Evolutionary conservation across 1,284 basidiomycete species (phyloP).

Genomic region (Papiliotrema terrestris): DNA sequence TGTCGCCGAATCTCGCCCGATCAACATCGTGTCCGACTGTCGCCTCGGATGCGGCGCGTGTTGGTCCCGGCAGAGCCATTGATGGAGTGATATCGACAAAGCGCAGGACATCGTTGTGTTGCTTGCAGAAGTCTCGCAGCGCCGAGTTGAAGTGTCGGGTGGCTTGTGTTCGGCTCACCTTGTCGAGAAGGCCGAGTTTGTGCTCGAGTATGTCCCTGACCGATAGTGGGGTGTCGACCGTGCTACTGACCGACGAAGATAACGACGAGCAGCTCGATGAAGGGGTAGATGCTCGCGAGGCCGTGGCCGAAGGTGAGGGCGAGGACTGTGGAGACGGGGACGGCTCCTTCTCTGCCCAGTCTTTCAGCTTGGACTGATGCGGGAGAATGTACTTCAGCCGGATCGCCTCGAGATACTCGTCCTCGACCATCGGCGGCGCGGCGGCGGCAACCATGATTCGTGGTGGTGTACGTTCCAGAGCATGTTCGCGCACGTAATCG

Average conservation of each 20-base stretch:
- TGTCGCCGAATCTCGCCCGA: constrained; percentile 36
- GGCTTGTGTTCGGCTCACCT: constrained; percentile 37
- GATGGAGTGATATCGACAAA: constrained; percentile 36
- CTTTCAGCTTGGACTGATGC: constrained; percentile 28
- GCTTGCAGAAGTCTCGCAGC: constrained; percentile 28
- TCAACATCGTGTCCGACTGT: constrained; percentile 16
- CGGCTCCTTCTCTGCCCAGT: background rate
- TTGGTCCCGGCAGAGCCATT: constrained; percentile 21
- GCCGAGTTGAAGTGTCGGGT: constrained; percentile 33
- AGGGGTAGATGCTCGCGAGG: background rate
- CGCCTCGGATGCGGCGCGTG: background rate
- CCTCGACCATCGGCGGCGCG: constrained; percentile 41
- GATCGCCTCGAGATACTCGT: constrained; percentile 34
- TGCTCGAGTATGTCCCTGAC: constrained; percentile 28
- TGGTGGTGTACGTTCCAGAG: constrained; percentile 4
- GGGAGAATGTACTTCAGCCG: constrained; percentile 44
- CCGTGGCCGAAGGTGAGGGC: background rate
- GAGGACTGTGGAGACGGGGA: too few relatives aligned
- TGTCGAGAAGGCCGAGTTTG: constrained; percentile 36
- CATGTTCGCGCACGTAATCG: constrained; percentile 1
- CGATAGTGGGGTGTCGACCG: background rate
- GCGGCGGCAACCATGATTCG: constrained; percentile 35
- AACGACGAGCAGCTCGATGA: background rate
- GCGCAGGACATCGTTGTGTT: constrained; percentile 25
- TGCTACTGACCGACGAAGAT: too few relatives aligned